Evolutionary conservation across 2,329 filamentous ascomycete genomes (phyloP).

Genomic region (Aspergillus brunneoviolaceus): DNA sequence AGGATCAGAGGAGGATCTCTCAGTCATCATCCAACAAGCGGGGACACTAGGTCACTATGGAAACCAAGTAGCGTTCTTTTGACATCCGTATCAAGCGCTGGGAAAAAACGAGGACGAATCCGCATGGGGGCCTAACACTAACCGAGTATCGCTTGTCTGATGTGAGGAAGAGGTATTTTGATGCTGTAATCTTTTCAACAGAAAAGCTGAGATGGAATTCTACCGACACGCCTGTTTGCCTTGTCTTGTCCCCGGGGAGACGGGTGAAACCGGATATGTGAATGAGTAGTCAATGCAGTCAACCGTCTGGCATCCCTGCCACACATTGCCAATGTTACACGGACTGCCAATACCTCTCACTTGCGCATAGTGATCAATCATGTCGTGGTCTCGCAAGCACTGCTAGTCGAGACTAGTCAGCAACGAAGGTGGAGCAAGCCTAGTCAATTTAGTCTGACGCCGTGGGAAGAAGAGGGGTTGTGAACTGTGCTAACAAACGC

Average conservation of each 20-base stretch:
- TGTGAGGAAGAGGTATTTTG: not conserved
- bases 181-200: not conserved
- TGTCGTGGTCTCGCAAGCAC: not conserved
- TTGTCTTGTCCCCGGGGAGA: not conserved
- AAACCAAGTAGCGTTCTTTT: not conserved
- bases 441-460: not conserved
- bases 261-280: not conserved
- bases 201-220: not conserved
- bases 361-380: not conserved
- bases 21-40: not conserved
- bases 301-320: conserved; percentile 5
- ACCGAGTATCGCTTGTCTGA: not conserved
- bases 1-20: not conserved
- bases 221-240: not conserved
- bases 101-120: not conserved
- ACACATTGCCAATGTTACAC: not conserved
- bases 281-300: not conserved
- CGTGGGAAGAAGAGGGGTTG: not conserved
- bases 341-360: not conserved
- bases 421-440: not conserved
- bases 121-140: not conserved
- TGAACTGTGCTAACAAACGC: not conserved
- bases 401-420: not conserved
- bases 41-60: not conserved
- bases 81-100: not conserved